Base-by-base conservation (phyloP, 805 yeast genomes). In the Grigorovia humatica region DNA sequence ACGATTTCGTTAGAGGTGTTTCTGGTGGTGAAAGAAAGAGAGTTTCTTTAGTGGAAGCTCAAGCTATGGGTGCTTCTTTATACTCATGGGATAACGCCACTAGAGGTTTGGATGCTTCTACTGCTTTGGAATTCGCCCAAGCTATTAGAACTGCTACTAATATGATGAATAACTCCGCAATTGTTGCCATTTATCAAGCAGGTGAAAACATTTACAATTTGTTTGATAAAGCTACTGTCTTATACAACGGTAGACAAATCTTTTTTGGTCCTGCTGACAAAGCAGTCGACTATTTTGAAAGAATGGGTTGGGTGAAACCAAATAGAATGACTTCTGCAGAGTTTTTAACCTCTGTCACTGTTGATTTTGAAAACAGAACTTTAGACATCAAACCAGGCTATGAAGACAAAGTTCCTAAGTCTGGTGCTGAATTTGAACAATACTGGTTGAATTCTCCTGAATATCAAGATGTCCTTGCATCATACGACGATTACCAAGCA, bases 21-120 rank as follows among this genome's bases (percentile, higher is more conserved):
- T 79, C 83, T 38, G 85, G 83, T 64, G 84, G 85, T 71, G 83
- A 80, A 65, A 71, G 84, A 61, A 80, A 79, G 65, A 73, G 85
- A 69, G 82, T 80, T 18, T 77, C 82, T 17, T 79, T 80, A 64
- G 82, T 82, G 20, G 85, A 80, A 60, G 81, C 74, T 8, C 70
- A 74, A 8, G 64, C 74, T 48, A 67, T 70, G 49, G 72, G 73
- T 51, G 75, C 76, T 45, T 69, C 75, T 32, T 60, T 75, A 18
- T 78, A 76, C 59, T 70, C 77, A 57, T 76, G 80, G 80, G 80
- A 75, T 65, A 75, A 74, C 52, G 72, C 78, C 15, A 74, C 79
- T 30, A 72, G 77, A 61, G 79, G 79, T 55, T 66, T 75, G 58
- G 79, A 75, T 63, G 66, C 79, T 9, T 73, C 77, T 11, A 74